phyloP scores from a whole-genome alignment of 306 rosid genomes.

The Trichosanthes cucumerina region DNA sequence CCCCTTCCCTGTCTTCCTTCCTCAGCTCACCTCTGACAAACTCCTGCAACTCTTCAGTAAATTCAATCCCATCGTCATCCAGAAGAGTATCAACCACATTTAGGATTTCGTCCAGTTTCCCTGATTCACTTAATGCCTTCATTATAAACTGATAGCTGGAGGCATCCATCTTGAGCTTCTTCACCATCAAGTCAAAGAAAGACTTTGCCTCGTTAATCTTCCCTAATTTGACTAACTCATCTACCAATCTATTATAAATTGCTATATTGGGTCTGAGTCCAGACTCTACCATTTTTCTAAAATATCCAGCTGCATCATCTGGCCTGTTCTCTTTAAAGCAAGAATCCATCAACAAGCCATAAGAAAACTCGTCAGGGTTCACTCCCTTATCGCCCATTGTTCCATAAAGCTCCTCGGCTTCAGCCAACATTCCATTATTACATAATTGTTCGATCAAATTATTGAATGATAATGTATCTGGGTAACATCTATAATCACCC shows the following conservation, averaged over 20 bases:
- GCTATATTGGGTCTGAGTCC: slow-evolving; percentile 81
- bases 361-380: slow-evolving; percentile 79
- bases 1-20: slow-evolving; percentile 82
- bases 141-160: slow-evolving; percentile 71
- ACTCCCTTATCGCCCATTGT: slow-evolving; percentile 74
- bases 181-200: slow-evolving; percentile 79
- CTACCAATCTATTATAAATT: slow-evolving; percentile 70
- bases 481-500: slow-evolving; percentile 69
- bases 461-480: slow-evolving; percentile 70
- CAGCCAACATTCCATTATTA: slow-evolving; percentile 43
- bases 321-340: slow-evolving; percentile 71
- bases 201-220: slow-evolving; percentile 65
- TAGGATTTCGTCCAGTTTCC: slow-evolving; percentile 64
- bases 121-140: slow-evolving; percentile 63
- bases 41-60: slow-evolving; percentile 69
- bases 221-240: slow-evolving; percentile 67
- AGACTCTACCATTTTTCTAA: slow-evolving; percentile 66
- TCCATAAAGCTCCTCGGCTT: slow-evolving; percentile 71
- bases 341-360: slow-evolving; percentile 74
- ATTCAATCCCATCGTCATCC: slow-evolving; percentile 66
- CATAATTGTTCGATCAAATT: slow-evolving; percentile 86
- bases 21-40: slow-evolving; percentile 69
- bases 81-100: slow-evolving; percentile 65
- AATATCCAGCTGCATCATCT: slow-evolving; percentile 80
- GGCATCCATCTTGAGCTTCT: slow-evolving; percentile 90